Conservation (phyloP, 371 early-diverging fungal species). For the Circinella minor region DNA sequence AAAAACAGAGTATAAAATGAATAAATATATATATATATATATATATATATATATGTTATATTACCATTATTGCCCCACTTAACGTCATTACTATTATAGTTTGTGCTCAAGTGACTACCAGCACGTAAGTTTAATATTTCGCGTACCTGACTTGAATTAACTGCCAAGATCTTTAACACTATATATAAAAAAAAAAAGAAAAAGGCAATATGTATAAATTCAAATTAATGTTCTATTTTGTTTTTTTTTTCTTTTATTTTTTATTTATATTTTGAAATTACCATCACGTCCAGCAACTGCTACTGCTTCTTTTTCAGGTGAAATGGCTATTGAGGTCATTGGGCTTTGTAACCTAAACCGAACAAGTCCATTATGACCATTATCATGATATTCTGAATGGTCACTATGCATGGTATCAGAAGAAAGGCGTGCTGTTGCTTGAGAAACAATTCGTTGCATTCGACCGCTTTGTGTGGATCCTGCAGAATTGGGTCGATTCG, state of each 20-base stretch:
- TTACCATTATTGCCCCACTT: conserved; percentile 80
- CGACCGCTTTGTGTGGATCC: conserved; percentile 14
- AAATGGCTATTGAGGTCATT: conserved; percentile 66
- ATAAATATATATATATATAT: no score
- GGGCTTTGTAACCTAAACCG: conserved; percentile 51
- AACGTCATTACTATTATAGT: conserved; percentile 79
- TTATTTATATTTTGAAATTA: conserved; percentile 21
- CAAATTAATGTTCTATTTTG: not conserved
- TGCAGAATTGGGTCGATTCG: conserved; percentile 11
- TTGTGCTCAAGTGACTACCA: conserved; percentile 64
- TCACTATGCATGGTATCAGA: conserved; percentile 11
- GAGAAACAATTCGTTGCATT: conserved; percentile 31
- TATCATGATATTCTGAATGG: not conserved
- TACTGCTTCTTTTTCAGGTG: conserved; percentile 66
- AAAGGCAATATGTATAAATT: not conserved
- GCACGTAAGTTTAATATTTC: conserved; percentile 75
- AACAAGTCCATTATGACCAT: conserved; percentile 15
- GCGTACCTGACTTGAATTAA: conserved; percentile 57
- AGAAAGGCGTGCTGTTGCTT: conserved; percentile 24
- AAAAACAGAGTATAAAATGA: no score
- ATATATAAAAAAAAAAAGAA: not conserved
- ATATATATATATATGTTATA: no score
- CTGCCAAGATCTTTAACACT: conserved; percentile 74
- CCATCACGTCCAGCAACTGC: conserved; percentile 82
- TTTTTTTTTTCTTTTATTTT: not conserved